Evolutionary conservation across 2,329 filamentous ascomycete genomes (phyloP), one percentile per base, ranked within the genome.

Genomic region (Reticulascus tulasneorum): DNA sequence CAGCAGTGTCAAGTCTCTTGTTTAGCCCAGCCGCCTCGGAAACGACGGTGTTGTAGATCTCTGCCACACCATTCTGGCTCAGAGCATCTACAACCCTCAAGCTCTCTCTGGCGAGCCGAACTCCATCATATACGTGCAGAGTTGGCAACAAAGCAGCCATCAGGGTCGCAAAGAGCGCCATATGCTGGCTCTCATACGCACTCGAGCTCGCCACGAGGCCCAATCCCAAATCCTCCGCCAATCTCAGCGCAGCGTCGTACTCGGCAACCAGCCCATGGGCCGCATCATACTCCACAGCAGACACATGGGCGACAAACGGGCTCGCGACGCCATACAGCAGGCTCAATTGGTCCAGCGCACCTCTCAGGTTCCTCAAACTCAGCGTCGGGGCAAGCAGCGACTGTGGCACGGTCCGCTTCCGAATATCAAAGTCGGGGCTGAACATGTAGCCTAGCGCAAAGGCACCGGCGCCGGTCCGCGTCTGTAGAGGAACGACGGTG

Each of bases 391-490:
- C 91, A 46, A 98, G 67, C 46, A 98, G 81, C 12, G 87, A 82
- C 73, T 98, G 93, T 4, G 93, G 91, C 40, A 96, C 82, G 57
- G 93, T 82, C 49, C 90, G 82, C 74, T 93, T 96, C 69, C 77
- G 80, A 53, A 95, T 64, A 60, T 97, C 90, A 55, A 95, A 96
- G 65, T 98, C 93, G 54, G 88, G 87, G 43, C 90, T 96, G 73
- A 97, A 98, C 60, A 97, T 86, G 67, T 98, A 98, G 38, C 93
- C 93, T 31, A 98, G 76, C 16, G 93, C 89, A 56, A 97, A 85
- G 47, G 86, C 82, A 37, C 91, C 93, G 35, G 93, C 93, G 40
- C 93, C 93, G 38, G 84, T 79, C 35, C 93, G 78, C 27, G 90
- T 94, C 69, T 98, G 85, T 55, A 96, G 79, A 17, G 85, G 68